phyloP scores from a whole-genome alignment of 192 early-diverging fungal genomes.

The Phycomyces nitens region DNA sequence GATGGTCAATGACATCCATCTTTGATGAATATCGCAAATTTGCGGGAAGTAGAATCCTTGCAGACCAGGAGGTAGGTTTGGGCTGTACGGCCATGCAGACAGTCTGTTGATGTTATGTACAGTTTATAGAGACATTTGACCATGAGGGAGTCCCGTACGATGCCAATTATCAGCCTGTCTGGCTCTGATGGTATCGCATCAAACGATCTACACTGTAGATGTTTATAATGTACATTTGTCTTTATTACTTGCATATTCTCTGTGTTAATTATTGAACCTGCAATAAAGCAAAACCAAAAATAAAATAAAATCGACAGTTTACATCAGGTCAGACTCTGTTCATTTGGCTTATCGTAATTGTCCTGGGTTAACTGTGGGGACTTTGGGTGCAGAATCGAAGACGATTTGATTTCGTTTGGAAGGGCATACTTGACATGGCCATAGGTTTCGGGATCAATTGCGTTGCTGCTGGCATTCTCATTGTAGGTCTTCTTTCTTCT shows the following conservation, averaged over 20 bases:
- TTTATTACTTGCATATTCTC: background rate
- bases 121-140: constrained; percentile 58
- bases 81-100: no score
- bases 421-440: background rate
- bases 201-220: background rate
- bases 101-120: no score
- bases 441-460: background rate
- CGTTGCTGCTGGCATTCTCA: constrained; percentile 1
- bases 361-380: background rate
- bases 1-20: constrained; percentile 94
- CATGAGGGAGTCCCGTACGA: constrained; percentile 45
- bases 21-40: constrained; percentile 97
- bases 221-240: background rate
- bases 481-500: background rate
- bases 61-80: constrained; percentile 84
- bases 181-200: constrained; percentile 32
- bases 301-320: background rate
- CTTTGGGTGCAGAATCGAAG: background rate
- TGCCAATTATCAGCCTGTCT: constrained; percentile 43
- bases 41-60: constrained; percentile 84
- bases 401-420: background rate
- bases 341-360: background rate
- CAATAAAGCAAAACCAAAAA: constrained; percentile 2
- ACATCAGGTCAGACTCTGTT: background rate
- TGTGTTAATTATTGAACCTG: background rate